Conservation (phyloP, 2,329 filamentous ascomycete genomes). For the Colletotrichum australisinense region DNA sequence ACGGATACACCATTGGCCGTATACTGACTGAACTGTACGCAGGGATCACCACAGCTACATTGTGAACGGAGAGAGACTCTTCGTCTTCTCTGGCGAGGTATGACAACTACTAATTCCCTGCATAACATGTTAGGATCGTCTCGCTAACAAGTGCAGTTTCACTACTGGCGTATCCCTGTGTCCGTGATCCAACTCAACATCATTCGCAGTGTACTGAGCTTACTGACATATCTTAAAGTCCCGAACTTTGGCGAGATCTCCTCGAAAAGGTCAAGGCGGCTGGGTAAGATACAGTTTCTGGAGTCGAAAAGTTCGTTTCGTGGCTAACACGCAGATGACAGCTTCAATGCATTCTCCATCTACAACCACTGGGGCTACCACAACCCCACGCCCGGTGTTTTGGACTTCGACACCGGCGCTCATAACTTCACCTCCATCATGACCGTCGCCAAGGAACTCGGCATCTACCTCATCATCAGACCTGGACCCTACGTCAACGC, state of each 20-base stretch:
- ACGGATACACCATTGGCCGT: neutral
- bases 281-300: slow-evolving; percentile 41
- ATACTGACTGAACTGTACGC: neutral
- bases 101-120: neutral
- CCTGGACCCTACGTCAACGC: slow-evolving; percentile 74
- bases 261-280: slow-evolving; percentile 56
- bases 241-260: slow-evolving; percentile 53
- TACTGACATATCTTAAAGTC: slow-evolving; percentile 31
- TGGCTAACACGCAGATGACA: slow-evolving; percentile 18
- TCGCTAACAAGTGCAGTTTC: slow-evolving; percentile 45
- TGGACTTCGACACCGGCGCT: slow-evolving; percentile 46
- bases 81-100: slow-evolving; percentile 56
- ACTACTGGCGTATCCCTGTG: slow-evolving; percentile 56
- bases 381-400: slow-evolving; percentile 49
- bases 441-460: slow-evolving; percentile 54
- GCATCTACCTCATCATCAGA: slow-evolving; percentile 56
- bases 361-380: slow-evolving; percentile 57
- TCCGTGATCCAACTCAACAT: slow-evolving; percentile 35
- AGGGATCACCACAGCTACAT: slow-evolving; percentile 56
- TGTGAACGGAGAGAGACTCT: slow-evolving; percentile 53
- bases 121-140: neutral
- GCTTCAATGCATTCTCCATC: slow-evolving; percentile 56
- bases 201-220: neutral
- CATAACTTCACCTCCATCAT: slow-evolving; percentile 63
- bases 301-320: neutral